These are phyloP conservation scores for Cordyceps cateniannulata DNA, from an alignment of 2,329 filamentous ascomycete genomes.

Conservation along the genomic window DNA sequence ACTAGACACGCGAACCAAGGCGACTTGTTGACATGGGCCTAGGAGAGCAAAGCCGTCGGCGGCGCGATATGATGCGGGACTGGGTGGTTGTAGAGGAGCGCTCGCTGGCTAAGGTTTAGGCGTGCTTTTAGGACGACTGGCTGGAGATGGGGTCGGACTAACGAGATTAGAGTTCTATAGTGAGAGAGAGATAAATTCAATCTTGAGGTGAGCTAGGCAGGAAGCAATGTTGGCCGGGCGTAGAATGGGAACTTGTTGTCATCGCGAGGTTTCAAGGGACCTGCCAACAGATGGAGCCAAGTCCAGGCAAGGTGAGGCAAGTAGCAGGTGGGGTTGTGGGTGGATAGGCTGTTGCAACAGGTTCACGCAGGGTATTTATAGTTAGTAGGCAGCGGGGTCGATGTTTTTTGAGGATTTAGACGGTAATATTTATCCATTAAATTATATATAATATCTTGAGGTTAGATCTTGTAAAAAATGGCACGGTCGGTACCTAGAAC, in stretches of 20 bases:
- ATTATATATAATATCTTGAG: too few relatives aligned
- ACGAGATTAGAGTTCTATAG: background rate
- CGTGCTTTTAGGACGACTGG: background rate
- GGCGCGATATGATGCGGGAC: slow-evolving; percentile 1
- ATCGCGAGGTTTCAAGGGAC: slow-evolving; percentile 8
- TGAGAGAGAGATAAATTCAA: background rate
- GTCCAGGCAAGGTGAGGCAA: background rate
- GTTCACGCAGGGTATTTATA: too few relatives aligned
- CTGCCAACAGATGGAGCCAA: background rate
- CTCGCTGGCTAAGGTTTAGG: background rate
- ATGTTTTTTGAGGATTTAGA: too few relatives aligned
- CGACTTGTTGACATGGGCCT: background rate
- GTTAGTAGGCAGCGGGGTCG: background rate
- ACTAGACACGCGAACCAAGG: background rate
- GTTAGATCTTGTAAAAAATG: background rate
- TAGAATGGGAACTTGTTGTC: slow-evolving; percentile 7
- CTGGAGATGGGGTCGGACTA: background rate
- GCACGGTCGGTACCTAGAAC: background rate
- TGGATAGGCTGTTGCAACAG: background rate
- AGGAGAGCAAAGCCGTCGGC: background rate
- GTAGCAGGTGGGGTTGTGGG: slow-evolving; percentile 9
- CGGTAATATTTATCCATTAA: too few relatives aligned
- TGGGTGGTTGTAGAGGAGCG: background rate
- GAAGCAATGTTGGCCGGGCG: background rate
- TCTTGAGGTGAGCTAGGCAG: background rate